Evolutionary conservation across 768 basidiomycete species (phyloP).

Genomic region (Trametes villosa): DNA sequence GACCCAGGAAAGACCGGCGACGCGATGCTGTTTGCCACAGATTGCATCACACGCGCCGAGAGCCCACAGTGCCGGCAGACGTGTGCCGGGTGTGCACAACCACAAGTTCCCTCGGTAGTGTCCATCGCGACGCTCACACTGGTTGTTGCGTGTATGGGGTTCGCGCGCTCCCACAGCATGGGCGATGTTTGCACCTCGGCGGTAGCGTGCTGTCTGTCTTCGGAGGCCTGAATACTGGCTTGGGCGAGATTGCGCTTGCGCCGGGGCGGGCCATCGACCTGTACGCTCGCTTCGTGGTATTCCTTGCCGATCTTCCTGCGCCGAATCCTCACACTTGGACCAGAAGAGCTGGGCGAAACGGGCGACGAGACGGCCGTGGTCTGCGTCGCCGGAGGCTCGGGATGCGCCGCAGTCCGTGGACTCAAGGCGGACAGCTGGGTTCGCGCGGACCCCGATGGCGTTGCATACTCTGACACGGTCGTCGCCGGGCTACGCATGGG

Average conservation of each 20-base stretch:
- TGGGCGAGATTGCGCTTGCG: not conserved
- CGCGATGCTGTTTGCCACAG: not conserved
- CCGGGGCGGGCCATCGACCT: not conserved
- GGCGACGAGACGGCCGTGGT: too few species aligned
- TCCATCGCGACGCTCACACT: not conserved
- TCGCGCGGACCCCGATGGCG: not conserved
- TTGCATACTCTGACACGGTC: not conserved
- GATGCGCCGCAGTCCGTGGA: too few species aligned
- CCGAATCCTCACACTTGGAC: too few species aligned
- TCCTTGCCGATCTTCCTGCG: not conserved
- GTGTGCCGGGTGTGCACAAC: not conserved
- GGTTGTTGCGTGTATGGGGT: slow-evolving; percentile 2
- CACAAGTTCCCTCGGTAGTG: not conserved
- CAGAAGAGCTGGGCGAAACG: too few species aligned
- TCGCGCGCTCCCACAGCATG: not conserved
- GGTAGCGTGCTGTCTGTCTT: not conserved
- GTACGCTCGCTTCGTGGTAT: slow-evolving; percentile 4
- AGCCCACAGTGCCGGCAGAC: slow-evolving; percentile 12
- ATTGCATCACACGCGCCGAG: not conserved
- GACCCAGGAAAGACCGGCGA: not conserved
- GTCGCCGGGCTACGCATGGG: not conserved
- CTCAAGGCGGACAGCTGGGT: not conserved
- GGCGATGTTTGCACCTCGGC: not conserved
- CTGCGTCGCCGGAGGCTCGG: not conserved
- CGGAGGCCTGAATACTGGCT: not conserved